Conservation (phyloP, 306 rosid species). For the Fagus sylvatica region DNA sequence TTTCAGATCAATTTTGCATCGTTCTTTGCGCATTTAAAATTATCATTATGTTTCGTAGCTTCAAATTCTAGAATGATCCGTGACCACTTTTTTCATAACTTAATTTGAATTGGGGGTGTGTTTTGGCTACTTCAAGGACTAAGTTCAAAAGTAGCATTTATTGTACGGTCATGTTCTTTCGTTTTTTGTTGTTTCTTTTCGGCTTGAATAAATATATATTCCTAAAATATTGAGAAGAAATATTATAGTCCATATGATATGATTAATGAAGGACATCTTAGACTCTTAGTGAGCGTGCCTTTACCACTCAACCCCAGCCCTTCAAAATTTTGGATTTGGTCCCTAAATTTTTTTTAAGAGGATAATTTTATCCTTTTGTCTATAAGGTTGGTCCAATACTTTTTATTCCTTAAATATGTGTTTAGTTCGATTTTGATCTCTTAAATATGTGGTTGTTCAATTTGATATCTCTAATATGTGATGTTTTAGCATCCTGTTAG, state of each 20-base stretch:
- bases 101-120: background rate
- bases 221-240: background rate
- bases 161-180: background rate
- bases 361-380: no score
- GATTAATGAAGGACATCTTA: background rate
- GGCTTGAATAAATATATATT: background rate
- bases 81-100: conserved; percentile 33
- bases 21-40: conserved; percentile 3
- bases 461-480: no score
- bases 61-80: conserved; percentile 62
- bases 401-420: no score
- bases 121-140: conserved; percentile 12
- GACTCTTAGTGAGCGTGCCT: background rate
- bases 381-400: no score
- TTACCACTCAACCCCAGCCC: background rate
- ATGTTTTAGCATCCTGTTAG: no score
- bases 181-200: background rate
- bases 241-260: background rate
- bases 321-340: no score
- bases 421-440: no score
- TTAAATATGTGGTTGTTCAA: no score
- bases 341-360: no score
- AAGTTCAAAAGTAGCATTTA: no score
- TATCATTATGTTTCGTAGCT: background rate
- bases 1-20: conserved; percentile 24